phyloP scores from a whole-genome alignment of 2,329 filamentous ascomycete species.

The Gaeumannomyces tritici region DNA sequence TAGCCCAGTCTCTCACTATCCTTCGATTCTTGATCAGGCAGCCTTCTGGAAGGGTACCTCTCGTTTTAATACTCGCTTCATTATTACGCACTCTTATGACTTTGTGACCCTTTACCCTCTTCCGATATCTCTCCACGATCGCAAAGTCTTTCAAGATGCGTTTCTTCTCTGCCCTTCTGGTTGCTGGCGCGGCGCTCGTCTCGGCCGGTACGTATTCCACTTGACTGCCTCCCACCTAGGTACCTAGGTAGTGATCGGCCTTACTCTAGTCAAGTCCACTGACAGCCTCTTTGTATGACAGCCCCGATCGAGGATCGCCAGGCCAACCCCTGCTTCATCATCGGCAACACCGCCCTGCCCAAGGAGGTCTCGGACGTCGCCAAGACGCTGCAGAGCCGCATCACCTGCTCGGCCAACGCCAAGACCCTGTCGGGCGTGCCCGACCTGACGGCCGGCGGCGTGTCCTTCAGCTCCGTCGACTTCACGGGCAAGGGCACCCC shows the following conservation, averaged over 20 bases:
- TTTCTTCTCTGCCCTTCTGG: not conserved
- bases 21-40: not conserved
- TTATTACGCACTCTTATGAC: not conserved
- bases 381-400: slow-evolving; percentile 25
- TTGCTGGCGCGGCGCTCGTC: not conserved
- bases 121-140: not conserved
- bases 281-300: not conserved
- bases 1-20: not conserved
- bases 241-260: no score
- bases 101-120: not conserved
- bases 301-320: slow-evolving; percentile 10
- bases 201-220: not conserved
- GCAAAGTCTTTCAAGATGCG: slow-evolving; percentile 2
- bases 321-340: slow-evolving; percentile 35
- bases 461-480: slow-evolving; percentile 45
- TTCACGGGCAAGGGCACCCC: slow-evolving; percentile 38
- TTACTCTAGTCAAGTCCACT: not conserved
- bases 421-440: slow-evolving; percentile 45
- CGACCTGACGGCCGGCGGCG: slow-evolving; percentile 41
- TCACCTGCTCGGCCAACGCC: slow-evolving; percentile 37
- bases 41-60: slow-evolving; percentile 1
- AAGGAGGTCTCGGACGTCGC: slow-evolving; percentile 35
- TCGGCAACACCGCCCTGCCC: slow-evolving; percentile 40
- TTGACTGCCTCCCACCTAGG: no score
- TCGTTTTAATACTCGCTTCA: not conserved